phyloP scores from a whole-genome alignment of 352 stramenopile genomes.

The Phytophthora pluvialis region DNA sequence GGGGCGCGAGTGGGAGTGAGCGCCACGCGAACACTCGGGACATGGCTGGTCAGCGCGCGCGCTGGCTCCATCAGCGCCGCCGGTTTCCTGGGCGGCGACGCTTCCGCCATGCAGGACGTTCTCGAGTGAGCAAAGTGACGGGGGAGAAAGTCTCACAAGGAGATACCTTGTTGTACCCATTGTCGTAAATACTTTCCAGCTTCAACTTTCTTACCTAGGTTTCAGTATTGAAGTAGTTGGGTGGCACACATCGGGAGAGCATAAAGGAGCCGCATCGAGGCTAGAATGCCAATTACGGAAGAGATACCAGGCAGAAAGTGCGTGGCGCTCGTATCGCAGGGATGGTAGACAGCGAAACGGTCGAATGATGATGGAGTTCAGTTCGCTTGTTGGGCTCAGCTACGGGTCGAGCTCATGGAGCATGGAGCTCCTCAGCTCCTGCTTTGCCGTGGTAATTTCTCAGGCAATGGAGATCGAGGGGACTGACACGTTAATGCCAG shows the following conservation, averaged over 20 bases:
- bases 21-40: slow-evolving; percentile 14
- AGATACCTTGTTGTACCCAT: slow-evolving; percentile 10
- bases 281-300: slow-evolving; percentile 8
- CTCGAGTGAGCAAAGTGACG: slow-evolving; percentile 12
- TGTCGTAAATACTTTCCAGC: slow-evolving; percentile 10
- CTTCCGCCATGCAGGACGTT: slow-evolving; percentile 25
- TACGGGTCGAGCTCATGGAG: neutral
- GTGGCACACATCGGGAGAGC: neutral
- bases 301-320: slow-evolving; percentile 15
- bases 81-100: slow-evolving; percentile 27
- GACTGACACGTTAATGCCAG: neutral
- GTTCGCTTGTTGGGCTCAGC: slow-evolving; percentile 5
- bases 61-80: slow-evolving; percentile 13
- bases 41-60: slow-evolving; percentile 3
- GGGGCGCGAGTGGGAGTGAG: slow-evolving; percentile 20
- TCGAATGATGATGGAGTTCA: slow-evolving; percentile 20
- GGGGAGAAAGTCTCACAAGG: neutral
- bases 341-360: slow-evolving; percentile 15
- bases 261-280: neutral
- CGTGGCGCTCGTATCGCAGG: neutral
- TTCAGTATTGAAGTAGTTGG: neutral
- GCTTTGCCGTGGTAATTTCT: neutral
- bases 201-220: slow-evolving; percentile 16
- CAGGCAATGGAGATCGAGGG: neutral
- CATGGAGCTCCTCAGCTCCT: slow-evolving; percentile 1